Evolutionary conservation across 768 basidiomycete species (phyloP), one percentile per base, ranked within the genome.

Genomic region (Hirschioporus abietinus): DNA sequence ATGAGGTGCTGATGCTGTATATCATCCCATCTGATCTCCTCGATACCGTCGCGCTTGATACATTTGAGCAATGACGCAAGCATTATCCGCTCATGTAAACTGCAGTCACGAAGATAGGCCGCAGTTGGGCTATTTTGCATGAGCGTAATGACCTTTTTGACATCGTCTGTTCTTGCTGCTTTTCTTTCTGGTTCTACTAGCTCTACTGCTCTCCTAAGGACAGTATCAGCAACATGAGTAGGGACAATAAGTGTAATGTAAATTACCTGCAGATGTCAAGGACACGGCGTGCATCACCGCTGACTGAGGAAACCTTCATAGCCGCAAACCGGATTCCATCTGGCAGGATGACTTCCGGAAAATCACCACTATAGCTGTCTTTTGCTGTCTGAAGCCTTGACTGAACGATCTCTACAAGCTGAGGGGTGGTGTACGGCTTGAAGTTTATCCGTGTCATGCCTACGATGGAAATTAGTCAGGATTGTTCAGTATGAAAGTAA

Each of bases 401-500:
- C n/a, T 87, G 84, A 6, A 98, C 91, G 66, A 99, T 99, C 70
- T 89, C 83, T 70, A 89, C 85, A 1, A 99, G 84, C 72, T 93
- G 94, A 4, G 77, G 75, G 35, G 85, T 89, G 30, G 80, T 89
- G 73, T 97, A 99, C 6, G 97, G 91, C 72, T 90, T 86, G 78
- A 99, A 99, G 70, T 95, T 94, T 70, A 95, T 95, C 35, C 94
- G 86, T 27, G 88, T 86, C 89, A 95, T 94, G 17, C 94, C 94
- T 93, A 70, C 10, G 65, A 27, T 57, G 36, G 58, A n/a, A 20
- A 8, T 6, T 67, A 35, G 9, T 60, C 23, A 8, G 60, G 18
- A 64, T 4, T 26, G 57, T 17, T 24, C 60, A 3, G 35, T 52
- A 24, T 9, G 23, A 63, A 10, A 17, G 34, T 26, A 59, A 34